Base-by-base conservation (phyloP, 2,329 filamentous ascomycete species). In the Mariannaea sp. region DNA sequence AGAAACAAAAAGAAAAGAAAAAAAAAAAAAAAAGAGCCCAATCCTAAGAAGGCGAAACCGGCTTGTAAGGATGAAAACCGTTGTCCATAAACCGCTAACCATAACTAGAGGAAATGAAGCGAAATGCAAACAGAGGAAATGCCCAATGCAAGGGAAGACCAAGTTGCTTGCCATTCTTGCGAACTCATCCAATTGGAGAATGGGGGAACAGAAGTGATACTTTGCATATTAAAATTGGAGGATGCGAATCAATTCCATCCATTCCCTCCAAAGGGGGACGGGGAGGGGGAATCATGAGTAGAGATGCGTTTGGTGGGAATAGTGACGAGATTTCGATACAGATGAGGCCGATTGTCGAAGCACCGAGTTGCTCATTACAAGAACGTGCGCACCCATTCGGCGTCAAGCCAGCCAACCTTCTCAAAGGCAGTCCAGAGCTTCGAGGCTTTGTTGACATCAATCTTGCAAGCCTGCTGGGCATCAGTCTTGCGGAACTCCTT, bases 391-490 rank as follows among this genome's bases (percentile, higher is more conserved):
- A 82, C 73, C 75, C 76, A 80, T 3, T 70, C 60, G 13, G 75
- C 68, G 5, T 88, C 79, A 58, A 96, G 85, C 90, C 92, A 96
- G 62, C 88, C 89, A 30, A 94, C 89, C 64, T 86, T 87, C 43
- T 96, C 89, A 68, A 90, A 97, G 5, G 91, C 91, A 30, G 86
- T 86, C 89, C 91, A 96, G 40, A 97, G 79, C 72, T 93, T 93
- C 61, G 90, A 95, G 3, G 92, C 91, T 78, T 97, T 97, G 79
- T 97, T 97, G 70, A 97, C 93, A 66, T 97, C 93, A 59, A 97
- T 96, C 77, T 95, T 95, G 81, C 91, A 96, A n/a, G 90, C 91
- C 71, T 96, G 90, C 72, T 97, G 93, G 5, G 92, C 91, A 69
- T 96, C 90, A 1, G 93, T 97, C 81, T 96, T 96, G 70, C 90